Percentiles rank a stretch among this genome's conserved stretches.
Conservation (phyloP, 192 early-diverging fungal genomes). For the Podila minutissima region DNA sequence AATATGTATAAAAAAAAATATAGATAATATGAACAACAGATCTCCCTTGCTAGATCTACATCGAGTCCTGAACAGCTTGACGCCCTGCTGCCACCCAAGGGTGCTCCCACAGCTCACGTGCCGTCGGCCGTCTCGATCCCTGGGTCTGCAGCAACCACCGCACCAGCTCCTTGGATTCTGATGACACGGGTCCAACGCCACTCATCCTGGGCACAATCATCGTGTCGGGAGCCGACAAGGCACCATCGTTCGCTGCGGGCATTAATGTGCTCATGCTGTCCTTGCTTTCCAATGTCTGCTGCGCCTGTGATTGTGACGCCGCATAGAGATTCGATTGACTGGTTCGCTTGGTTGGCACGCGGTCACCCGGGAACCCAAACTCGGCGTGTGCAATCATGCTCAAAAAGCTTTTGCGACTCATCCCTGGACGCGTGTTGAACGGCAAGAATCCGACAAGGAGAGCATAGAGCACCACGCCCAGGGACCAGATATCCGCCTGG, state of each 20-base stretch:
- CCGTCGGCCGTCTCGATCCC: conserved; percentile 54
- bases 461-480: conserved; percentile 82
- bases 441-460: conserved; percentile 80
- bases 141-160: conserved; percentile 53
- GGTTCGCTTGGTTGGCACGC: conserved; percentile 21
- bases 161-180: conserved; percentile 63
- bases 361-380: conserved; percentile 65
- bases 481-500: conserved; percentile 81
- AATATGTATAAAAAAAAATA: background rate
- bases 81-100: conserved; percentile 58
- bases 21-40: background rate
- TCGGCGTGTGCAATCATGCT: conserved; percentile 71
- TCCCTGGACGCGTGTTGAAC: conserved; percentile 71
- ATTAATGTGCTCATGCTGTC: background rate
- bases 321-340: conserved; percentile 20
- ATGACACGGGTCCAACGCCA: conserved; percentile 20
- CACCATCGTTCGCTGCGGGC: conserved; percentile 2
- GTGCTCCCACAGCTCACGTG: conserved; percentile 52
- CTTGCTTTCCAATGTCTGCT: background rate
- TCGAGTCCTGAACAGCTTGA: background rate
- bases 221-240: background rate
- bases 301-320: background rate
- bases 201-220: conserved; percentile 38
- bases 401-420: conserved; percentile 61
- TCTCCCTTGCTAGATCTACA: background rate